Evolutionary conservation across 495 filamentous ascomycete genomes (phyloP).

Genomic region (Neurospora africana): DNA sequence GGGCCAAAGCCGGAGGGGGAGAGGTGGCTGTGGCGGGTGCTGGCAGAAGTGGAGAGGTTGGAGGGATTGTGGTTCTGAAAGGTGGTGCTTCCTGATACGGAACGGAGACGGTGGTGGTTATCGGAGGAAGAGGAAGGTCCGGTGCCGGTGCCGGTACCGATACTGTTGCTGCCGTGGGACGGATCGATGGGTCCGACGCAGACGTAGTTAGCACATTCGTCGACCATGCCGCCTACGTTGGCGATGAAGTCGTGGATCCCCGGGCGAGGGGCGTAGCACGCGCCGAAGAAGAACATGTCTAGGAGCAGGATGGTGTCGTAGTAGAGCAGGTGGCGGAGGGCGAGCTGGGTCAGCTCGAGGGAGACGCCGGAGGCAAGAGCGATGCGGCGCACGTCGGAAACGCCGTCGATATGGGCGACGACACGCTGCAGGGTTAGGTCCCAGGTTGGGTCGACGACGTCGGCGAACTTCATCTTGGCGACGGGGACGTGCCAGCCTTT

Average conservation of each 20-base stretch:
- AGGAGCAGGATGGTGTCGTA: constrained; percentile 80
- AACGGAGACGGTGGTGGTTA: not conserved
- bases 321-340: constrained; percentile 78
- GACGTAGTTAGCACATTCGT: constrained; percentile 80
- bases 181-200: constrained; percentile 23
- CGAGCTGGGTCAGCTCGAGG: constrained; percentile 69
- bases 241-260: constrained; percentile 65
- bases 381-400: constrained; percentile 77
- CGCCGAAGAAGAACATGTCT: constrained; percentile 86
- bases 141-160: not conserved
- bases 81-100: not conserved
- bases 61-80: not conserved
- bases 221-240: constrained; percentile 56
- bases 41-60: not conserved
- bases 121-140: not conserved
- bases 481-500: constrained; percentile 85
- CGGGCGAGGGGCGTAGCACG: constrained; percentile 75
- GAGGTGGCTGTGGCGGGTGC: not conserved
- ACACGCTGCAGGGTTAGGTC: constrained; percentile 82
- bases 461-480: constrained; percentile 65
- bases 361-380: constrained; percentile 75
- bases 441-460: constrained; percentile 72
- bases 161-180: not conserved
- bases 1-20: not conserved
- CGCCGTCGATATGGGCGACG: constrained; percentile 76